Base-by-base conservation (phyloP, 1,284 basidiomycete species). In the Violaceomyces palustris region DNA sequence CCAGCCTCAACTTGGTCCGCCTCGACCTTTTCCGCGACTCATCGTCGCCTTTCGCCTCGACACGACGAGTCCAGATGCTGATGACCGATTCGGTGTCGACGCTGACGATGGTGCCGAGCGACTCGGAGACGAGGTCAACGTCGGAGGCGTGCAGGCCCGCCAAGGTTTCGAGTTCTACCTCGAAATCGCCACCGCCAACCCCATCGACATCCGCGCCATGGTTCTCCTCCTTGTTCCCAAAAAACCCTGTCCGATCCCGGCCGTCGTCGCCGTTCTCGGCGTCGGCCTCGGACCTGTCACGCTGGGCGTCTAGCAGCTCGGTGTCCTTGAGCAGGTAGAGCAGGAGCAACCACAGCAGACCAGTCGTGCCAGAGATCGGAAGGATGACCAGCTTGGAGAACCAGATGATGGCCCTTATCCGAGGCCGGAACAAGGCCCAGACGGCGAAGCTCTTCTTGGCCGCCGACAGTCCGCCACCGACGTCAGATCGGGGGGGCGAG, bases 311-410 rank as follows among this genome's bases (percentile, higher is more conserved):
- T 12, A 96, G 80, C 2, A 91, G 79, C 50, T 97, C 90, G 1
- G 89, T 83, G 58, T 94, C 86, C 75, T 93, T 93, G 47, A 96
- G 78, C 1, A 98, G 79, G 69, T 92, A 92, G n/a, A 88, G 79
- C 11, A 94, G 77, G 17, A 97, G 75, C 7, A 81, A 78, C 72
- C 87, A 96, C 3, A 97, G 78, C 2, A 81, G 74, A 25, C 80
- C 76, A 3, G 86, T 86, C 0, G 90, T 93, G 2, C 79, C 78
- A 2, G 82, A 80, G 66, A 94, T 93, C 0, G 93, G 93, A 1
- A 89, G 73, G 1, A 91, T 77, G 67, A 94, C 83, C 50, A 90
- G 85, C 74, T 87, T 88, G 68, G 86, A 64, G 27, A 88, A 69
- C 82, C 87, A 86, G 35, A 84, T 75, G 6, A 87, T 61, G 6